These are phyloP conservation scores for Gomphus bonarii DNA, from an alignment of 1,284 basidiomycete genomes.

Conservation along the genomic window DNA sequence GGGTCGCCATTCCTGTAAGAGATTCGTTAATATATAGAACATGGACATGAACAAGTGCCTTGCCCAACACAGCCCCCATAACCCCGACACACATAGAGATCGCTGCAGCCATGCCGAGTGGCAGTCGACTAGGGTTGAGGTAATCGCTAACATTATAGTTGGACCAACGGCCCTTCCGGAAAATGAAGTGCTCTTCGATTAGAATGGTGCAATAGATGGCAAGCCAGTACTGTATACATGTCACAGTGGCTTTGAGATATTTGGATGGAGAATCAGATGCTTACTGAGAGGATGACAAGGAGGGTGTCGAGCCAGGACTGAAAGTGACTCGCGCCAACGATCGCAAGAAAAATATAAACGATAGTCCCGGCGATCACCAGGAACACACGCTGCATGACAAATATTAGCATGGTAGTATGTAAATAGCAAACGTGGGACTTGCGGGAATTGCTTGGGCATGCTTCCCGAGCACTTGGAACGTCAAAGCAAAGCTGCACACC, in stretches of 20 bases:
- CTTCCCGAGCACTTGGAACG: conserved; percentile 25
- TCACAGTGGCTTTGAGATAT: not conserved
- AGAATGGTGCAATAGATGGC: conserved; percentile 24
- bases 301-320: conserved; percentile 28
- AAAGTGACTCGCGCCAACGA: conserved; percentile 26
- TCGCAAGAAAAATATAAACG: conserved; percentile 21
- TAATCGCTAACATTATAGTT: conserved; percentile 26
- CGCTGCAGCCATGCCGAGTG: conserved; percentile 22
- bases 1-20: conserved; percentile 13
- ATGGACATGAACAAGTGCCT: not conserved
- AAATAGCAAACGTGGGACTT: not conserved
- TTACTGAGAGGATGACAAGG: conserved; percentile 18
- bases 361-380: conserved; percentile 17
- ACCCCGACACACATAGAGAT: conserved; percentile 19
- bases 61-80: conserved; percentile 22
- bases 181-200: conserved; percentile 26
- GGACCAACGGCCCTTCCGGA: conserved; percentile 22
- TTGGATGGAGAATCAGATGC: not conserved
- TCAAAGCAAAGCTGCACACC: conserved; percentile 19
- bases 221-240: conserved; percentile 21
- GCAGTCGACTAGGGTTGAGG: conserved; percentile 19
- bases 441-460: conserved; percentile 24
- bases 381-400: conserved; percentile 18
- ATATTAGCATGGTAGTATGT: not conserved
- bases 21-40: not conserved